Evolutionary conservation across 805 yeast genomes (phyloP).

Genomic region (Candida fluviatilis): DNA sequence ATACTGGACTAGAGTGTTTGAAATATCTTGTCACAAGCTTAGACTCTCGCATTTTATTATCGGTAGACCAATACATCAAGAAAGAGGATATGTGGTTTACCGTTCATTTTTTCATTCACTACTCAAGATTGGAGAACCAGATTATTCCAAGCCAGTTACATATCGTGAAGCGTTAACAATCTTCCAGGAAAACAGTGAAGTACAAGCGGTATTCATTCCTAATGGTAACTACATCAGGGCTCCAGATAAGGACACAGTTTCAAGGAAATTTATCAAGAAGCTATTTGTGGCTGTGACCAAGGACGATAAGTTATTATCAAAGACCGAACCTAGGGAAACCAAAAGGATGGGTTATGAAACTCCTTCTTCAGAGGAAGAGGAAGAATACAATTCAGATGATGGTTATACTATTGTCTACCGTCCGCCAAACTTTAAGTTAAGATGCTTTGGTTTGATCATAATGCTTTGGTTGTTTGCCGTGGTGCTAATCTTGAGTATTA

Average conservation of each 20-base stretch:
- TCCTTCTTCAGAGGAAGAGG: constrained; percentile 33
- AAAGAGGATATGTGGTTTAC: constrained; percentile 65
- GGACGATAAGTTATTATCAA: constrained; percentile 55
- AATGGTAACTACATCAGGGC: constrained; percentile 83
- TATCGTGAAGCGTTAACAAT: constrained; percentile 39
- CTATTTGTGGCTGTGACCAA: constrained; percentile 81
- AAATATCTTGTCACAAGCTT: constrained; percentile 48
- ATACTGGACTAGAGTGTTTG: constrained; percentile 64
- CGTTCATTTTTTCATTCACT: constrained; percentile 45
- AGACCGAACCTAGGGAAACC: constrained; percentile 8
- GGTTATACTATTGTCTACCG: constrained; percentile 75
- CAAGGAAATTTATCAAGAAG: constrained; percentile 57
- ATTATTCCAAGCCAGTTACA: constrained; percentile 55
- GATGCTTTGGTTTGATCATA: constrained; percentile 49
- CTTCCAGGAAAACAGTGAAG: constrained; percentile 38
- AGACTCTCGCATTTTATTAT: constrained; percentile 80
- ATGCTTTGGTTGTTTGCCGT: constrained; percentile 47
- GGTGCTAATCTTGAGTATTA: constrained; percentile 19
- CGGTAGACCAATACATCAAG: constrained; percentile 56
- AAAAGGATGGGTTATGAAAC: constrained; percentile 19
- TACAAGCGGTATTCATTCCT: constrained; percentile 62
- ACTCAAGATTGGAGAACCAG: constrained; percentile 41
- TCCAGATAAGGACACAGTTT: constrained; percentile 70
- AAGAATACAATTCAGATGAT: constrained; percentile 30
- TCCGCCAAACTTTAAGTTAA: constrained; percentile 68